phyloP scores from a whole-genome alignment of 1,139 yeast genomes.

The Magnusiomyces suaveolens region DNA sequence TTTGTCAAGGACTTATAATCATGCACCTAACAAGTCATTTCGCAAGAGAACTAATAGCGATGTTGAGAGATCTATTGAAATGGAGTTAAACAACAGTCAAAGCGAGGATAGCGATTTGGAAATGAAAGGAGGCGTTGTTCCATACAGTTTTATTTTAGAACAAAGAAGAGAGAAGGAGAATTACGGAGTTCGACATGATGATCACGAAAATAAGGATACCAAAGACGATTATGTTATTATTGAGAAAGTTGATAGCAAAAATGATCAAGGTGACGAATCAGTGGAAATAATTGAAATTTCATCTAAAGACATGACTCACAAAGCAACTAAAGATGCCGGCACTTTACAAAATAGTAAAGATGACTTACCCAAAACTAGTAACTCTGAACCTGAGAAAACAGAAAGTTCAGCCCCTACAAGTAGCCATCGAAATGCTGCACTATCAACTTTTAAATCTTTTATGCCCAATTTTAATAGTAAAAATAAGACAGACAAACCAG shows the following conservation, averaged over 20 bases:
- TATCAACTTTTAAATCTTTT: neutral
- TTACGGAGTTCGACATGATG: neutral
- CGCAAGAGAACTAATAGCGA: neutral
- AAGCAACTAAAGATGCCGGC: neutral
- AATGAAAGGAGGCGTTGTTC: neutral
- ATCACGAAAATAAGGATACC: neutral
- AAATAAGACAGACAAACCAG: neutral
- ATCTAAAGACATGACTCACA: neutral
- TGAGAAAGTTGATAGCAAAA: neutral
- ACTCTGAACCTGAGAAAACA: neutral
- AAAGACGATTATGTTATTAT: neutral
- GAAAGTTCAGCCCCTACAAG: neutral
- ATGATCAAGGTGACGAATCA: neutral
- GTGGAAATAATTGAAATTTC: neutral
- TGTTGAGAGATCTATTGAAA: neutral
- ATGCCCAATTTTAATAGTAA: neutral
- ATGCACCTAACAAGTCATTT: neutral
- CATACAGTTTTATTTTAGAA: neutral
- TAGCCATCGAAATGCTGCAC: neutral
- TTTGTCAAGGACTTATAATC: neutral
- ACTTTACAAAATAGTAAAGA: neutral
- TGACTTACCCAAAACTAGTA: too few relatives aligned
- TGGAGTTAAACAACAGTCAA: neutral
- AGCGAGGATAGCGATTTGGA: conserved; percentile 4
- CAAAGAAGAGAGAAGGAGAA: neutral